phyloP scores from a whole-genome alignment of 2,329 filamentous ascomycete genomes.

The Calonectria leucothoes region DNA sequence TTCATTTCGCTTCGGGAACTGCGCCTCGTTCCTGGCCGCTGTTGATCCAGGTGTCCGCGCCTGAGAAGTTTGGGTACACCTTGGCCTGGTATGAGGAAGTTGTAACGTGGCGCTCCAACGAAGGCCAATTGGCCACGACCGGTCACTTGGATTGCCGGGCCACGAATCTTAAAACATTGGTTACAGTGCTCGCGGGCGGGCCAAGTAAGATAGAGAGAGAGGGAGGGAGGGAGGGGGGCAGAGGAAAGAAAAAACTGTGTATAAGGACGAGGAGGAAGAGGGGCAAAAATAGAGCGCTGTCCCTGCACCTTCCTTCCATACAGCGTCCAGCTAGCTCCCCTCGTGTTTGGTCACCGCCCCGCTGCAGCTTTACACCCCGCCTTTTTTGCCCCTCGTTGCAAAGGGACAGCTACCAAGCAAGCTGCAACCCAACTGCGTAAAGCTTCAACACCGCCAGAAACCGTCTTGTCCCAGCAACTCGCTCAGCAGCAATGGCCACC shows the following conservation, averaged over 20 bases:
- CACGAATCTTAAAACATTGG: not conserved
- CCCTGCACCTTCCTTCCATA: conserved; percentile 1
- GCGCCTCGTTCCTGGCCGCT: conserved; percentile 3
- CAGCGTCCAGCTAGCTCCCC: too few relatives aligned
- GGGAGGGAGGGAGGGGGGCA: too few relatives aligned
- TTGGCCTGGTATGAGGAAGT: not conserved
- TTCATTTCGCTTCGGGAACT: conserved; percentile 14
- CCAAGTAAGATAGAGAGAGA: too few relatives aligned
- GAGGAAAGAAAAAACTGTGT: too few relatives aligned
- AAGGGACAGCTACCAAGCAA: conserved; percentile 5
- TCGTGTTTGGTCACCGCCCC: conserved; percentile 27
- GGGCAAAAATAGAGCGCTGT: not conserved
- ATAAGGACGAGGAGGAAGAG: not conserved
- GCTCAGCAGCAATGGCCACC: conserved; percentile 52
- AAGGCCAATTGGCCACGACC: not conserved
- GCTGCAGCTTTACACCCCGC: conserved; percentile 16
- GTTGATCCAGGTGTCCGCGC: not conserved
- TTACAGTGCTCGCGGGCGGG: not conserved
- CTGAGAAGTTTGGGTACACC: not conserved
- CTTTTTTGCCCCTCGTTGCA: conserved; percentile 22
- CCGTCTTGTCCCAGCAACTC: not conserved
- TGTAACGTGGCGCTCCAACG: conserved; percentile 2
- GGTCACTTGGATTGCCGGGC: not conserved
- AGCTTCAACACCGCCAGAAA: conserved; percentile 11
- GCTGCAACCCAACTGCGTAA: not conserved